phyloP scores from a whole-genome alignment of 805 yeast species.

The Metschnikowia colocasiae region DNA sequence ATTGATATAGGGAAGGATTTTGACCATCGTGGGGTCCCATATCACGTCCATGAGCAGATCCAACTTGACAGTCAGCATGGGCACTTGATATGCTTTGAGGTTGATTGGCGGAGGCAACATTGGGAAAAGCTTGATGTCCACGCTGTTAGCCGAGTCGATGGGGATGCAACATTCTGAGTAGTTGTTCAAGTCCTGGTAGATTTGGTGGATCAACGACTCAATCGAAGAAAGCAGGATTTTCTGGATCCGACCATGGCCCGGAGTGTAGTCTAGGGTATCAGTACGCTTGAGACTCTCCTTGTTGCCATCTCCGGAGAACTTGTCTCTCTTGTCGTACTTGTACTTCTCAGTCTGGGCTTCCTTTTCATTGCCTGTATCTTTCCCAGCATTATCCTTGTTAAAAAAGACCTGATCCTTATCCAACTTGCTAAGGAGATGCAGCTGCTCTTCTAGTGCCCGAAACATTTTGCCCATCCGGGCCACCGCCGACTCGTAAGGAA shows the following conservation, averaged over 20 bases:
- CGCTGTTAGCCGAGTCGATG: conserved; percentile 80
- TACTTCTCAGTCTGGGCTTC: conserved; percentile 3
- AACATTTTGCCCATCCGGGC: conserved; percentile 85
- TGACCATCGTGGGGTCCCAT: conserved; percentile 97
- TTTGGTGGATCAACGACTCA: conserved; percentile 77
- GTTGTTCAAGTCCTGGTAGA: conserved; percentile 90
- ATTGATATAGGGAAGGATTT: conserved; percentile 78
- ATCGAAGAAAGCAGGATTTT: conserved; percentile 43
- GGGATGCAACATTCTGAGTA: conserved; percentile 96
- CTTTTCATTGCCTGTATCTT: not conserved
- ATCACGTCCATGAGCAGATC: conserved; percentile 73
- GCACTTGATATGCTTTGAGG: conserved; percentile 80
- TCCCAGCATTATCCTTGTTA: not conserved
- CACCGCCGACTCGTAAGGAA: conserved; percentile 84
- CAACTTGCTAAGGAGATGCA: conserved; percentile 60
- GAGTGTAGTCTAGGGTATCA: conserved; percentile 19
- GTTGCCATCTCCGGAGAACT: not conserved
- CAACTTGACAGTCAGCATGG: conserved; percentile 80
- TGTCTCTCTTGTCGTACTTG: not conserved
- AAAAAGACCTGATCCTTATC: conserved; percentile 41
- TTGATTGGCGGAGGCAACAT: conserved; percentile 75
- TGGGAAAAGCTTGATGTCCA: conserved; percentile 93
- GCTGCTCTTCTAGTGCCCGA: conserved; percentile 85
- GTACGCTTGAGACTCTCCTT: not conserved
- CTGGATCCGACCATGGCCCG: conserved; percentile 35